phyloP scores from a whole-genome alignment of 345 rosid species.

The Excoecaria agallocha region DNA sequence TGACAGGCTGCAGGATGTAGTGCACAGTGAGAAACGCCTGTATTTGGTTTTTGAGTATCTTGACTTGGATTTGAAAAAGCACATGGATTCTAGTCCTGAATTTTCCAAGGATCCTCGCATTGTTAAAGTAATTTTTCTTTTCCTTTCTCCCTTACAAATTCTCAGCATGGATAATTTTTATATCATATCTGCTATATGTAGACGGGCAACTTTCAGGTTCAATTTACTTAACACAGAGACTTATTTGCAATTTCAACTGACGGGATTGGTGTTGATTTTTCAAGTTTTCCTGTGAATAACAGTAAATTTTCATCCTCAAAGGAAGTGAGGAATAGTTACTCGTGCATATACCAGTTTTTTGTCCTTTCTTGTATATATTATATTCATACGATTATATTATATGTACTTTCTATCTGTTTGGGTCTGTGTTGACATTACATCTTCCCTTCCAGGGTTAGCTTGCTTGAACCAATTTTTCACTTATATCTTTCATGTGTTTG shows the following conservation, averaged over 20 bases:
- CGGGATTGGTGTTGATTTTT: neutral
- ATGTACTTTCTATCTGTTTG: neutral
- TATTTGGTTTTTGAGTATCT: slow-evolving; percentile 97
- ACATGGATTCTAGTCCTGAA: slow-evolving; percentile 93
- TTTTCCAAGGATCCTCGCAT: slow-evolving; percentile 76
- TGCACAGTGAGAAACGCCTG: slow-evolving; percentile 89
- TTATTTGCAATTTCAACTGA: neutral
- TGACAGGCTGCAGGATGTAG: slow-evolving; percentile 94
- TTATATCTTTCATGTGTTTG: neutral
- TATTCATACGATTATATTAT: neutral
- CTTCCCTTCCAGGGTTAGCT: neutral
- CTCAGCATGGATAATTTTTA: neutral
- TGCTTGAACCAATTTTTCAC: neutral
- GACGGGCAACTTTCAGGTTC: neutral
- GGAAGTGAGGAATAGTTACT: neutral
- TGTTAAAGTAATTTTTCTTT: slow-evolving; percentile 62
- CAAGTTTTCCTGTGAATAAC: neutral
- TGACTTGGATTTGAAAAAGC: slow-evolving; percentile 96
- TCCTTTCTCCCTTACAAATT: slow-evolving; percentile 10
- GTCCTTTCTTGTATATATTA: neutral
- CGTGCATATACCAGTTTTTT: neutral
- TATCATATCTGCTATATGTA: neutral
- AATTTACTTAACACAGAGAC: neutral
- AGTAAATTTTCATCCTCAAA: neutral
- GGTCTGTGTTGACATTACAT: neutral